Conservation (phyloP, 1,284 basidiomycete species). For the Melampsora americana region DNA sequence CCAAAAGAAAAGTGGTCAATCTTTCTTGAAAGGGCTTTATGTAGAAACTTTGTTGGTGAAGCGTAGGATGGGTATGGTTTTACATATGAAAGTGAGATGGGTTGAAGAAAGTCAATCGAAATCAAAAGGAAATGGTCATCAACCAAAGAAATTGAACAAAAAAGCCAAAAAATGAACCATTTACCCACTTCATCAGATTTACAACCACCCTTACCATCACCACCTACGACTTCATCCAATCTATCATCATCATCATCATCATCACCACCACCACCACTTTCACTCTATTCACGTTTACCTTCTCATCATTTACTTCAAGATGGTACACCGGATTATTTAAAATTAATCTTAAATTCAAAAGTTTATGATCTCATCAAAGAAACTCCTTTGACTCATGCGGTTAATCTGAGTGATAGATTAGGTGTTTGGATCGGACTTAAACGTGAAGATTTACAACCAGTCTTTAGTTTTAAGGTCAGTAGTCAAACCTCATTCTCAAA, state of each 20-base stretch:
- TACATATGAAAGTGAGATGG: no score
- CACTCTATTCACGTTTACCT: conserved; percentile 65
- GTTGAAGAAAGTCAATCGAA: no score
- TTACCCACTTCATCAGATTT: background rate
- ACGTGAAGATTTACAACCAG: conserved; percentile 89
- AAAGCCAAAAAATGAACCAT: no score
- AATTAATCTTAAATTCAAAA: conserved; percentile 85
- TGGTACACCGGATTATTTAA: conserved; percentile 84
- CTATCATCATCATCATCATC: no score
- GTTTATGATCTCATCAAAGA: conserved; percentile 91
- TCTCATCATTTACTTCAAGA: conserved; percentile 66
- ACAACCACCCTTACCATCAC: conserved; percentile 37
- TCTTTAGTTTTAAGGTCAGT: conserved; percentile 87
- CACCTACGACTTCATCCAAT: background rate
- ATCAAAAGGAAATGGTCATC: no score
- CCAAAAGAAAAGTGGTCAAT: no score
- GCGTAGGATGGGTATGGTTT: no score
- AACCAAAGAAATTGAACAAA: no score
- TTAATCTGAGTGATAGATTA: conserved; percentile 77
- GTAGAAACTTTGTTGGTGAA: no score
- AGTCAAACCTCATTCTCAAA: no score
- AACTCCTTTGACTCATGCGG: conserved; percentile 82
- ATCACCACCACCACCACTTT: conserved; percentile 5
- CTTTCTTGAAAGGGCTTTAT: no score
- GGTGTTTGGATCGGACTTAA: conserved; percentile 95